phyloP scores from a whole-genome alignment of 2,329 filamentous ascomycete genomes.

The Xylariaceae sp. region DNA sequence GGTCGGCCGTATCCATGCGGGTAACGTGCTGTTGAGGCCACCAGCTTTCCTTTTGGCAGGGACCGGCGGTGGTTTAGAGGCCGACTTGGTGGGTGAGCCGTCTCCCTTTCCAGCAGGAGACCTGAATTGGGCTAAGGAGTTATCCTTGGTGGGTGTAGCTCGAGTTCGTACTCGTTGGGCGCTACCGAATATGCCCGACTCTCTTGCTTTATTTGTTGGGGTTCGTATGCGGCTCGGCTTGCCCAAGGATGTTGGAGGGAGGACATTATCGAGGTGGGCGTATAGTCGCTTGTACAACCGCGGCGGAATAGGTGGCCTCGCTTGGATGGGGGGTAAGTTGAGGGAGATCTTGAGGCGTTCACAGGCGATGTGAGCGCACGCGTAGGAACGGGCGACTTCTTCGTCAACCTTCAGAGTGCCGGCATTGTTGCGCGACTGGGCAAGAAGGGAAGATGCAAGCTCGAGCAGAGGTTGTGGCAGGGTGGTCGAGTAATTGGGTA shows the following conservation, averaged over 20 bases:
- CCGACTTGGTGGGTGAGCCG: constrained; percentile 53
- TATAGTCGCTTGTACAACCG: constrained; percentile 86
- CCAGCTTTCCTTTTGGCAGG: constrained; percentile 43
- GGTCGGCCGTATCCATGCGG: constrained; percentile 72
- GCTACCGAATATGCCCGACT: constrained; percentile 43
- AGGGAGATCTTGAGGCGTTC: constrained; percentile 79
- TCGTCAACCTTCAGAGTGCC: constrained; percentile 82
- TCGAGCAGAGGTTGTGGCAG: constrained; percentile 74
- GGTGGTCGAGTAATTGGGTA: constrained; percentile 73
- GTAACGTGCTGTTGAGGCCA: constrained; percentile 47
- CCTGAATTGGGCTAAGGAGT: constrained; percentile 52
- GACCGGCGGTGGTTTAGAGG: constrained; percentile 39
- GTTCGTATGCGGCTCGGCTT: constrained; percentile 40
- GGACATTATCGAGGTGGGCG: constrained; percentile 75
- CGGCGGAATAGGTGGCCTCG: constrained; percentile 78
- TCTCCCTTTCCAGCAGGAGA: constrained; percentile 48
- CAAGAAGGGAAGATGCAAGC: constrained; percentile 74
- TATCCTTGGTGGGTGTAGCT: constrained; percentile 55
- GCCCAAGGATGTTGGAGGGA: constrained; percentile 52
- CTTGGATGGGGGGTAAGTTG: constrained; percentile 77
- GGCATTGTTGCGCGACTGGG: constrained; percentile 80
- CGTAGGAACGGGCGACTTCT: constrained; percentile 84
- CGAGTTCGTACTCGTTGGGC: constrained; percentile 48
- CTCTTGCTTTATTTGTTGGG: constrained; percentile 46
- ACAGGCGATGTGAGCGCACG: constrained; percentile 88